Percentiles rank a stretch among this genome's conserved stretches.
phyloP scores from a whole-genome alignment of 179 eudicot genomes.

The Beta corolliflora region DNA sequence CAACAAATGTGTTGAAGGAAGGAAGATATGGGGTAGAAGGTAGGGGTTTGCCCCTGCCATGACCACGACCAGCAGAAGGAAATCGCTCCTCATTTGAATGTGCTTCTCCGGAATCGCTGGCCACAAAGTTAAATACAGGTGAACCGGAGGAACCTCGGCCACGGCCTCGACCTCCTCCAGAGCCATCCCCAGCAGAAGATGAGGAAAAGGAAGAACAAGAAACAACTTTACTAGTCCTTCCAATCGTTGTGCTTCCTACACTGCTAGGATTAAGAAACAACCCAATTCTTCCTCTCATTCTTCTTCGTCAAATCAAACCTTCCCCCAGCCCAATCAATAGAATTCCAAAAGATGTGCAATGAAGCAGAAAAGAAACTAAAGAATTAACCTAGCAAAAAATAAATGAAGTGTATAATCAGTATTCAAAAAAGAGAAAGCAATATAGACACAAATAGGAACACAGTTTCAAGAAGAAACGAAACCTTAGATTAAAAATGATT shows the following conservation, averaged over 20 bases:
- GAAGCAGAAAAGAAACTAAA: too few relatives aligned
- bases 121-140: slow-evolving; percentile 26
- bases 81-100: slow-evolving; percentile 26
- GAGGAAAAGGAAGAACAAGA: slow-evolving; percentile 51
- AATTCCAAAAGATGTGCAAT: too few relatives aligned
- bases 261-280: slow-evolving; percentile 30
- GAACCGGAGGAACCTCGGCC: slow-evolving; percentile 41
- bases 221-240: slow-evolving; percentile 27
- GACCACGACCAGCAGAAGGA: slow-evolving; percentile 52
- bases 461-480: too few relatives aligned
- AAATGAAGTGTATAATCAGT: too few relatives aligned
- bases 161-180: slow-evolving; percentile 56
- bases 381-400: too few relatives aligned
- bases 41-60: slow-evolving; percentile 60
- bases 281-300: slow-evolving; percentile 45
- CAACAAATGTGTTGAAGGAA: slow-evolving; percentile 34
- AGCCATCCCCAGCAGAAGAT: slow-evolving; percentile 46
- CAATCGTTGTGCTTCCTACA: slow-evolving; percentile 27
- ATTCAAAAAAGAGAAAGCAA: too few relatives aligned
- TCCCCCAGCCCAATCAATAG: too few relatives aligned
- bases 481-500: too few relatives aligned
- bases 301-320: slow-evolving; percentile 12
- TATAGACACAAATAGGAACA: too few relatives aligned
- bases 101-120: slow-evolving; percentile 20
- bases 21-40: slow-evolving; percentile 41